Evolutionary conservation across 2,329 filamentous ascomycete species (phyloP), one percentile per base, ranked within the genome.

Genomic region (Meredithiella fracta): DNA sequence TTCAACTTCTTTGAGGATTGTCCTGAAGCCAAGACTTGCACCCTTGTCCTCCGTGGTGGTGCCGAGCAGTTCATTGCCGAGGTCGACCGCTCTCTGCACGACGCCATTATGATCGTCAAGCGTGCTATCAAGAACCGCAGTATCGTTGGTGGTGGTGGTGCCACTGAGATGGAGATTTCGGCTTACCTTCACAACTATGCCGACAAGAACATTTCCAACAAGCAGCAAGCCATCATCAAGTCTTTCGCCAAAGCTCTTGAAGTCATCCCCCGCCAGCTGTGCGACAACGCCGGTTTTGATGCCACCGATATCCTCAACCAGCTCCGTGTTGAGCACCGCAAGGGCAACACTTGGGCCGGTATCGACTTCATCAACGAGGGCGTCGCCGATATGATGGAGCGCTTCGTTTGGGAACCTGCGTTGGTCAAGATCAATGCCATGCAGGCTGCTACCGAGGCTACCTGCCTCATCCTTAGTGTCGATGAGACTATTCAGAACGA

Each of bases 51-150:
- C 60, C 86, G 92, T 66, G 92, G 92, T 65, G 92, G 92, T 62
- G 92, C 92, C 37, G 92, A 98, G 74, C 92, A 98, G 69, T 98
- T 98, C 73, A 98, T 98, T 64, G 92, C 92, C 58, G 92, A 98
- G 70, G 92, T 96, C 1, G 92, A 98, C 75, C 86, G 92, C 61
- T 95, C 88, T 67, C 79, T 98, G 62, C 92, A 98, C 75, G 92
- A 98, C 66, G 92, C 92, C 63, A 97, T 98, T 71, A 98, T 98
- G 92, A 95, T 98, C 65, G 92, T 98, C 67, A 97, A 97, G 80
- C 89, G 94, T 60, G 88, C 92, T 26, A 88, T 97, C 70, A 88
- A 87, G 74, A 94, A 97, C 76, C 84, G 84, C 66, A 86, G 80
- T 67, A 95, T 98, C 62, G 92, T 98, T 25, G 92, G 90, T 49